phyloP scores from a whole-genome alignment of 192 early-diverging fungal species.

The Ambispora gerdemannii region DNA sequence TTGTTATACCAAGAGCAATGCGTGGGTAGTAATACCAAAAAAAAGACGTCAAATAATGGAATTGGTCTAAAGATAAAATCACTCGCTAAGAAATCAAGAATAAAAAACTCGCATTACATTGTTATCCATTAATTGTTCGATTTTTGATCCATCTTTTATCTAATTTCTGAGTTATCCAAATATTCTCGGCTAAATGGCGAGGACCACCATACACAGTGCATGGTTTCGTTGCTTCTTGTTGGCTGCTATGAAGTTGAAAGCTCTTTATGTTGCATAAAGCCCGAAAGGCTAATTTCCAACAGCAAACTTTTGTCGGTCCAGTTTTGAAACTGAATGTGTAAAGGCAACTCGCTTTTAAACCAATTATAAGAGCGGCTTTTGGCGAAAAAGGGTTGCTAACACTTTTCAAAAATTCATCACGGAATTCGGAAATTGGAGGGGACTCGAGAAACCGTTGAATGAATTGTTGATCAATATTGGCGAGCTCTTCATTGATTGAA shows the following conservation, averaged over 20 bases:
- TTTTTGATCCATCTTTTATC: neutral
- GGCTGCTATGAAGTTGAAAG: neutral
- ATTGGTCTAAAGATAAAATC: too few relatives aligned
- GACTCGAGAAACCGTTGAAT: neutral
- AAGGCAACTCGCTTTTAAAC: conserved; percentile 8
- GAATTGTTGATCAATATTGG: neutral
- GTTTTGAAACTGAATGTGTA: neutral
- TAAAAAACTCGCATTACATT: too few relatives aligned
- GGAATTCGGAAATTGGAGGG: neutral
- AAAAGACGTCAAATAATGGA: too few relatives aligned
- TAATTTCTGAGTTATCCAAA: neutral
- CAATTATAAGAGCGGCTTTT: neutral
- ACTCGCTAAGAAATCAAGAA: too few relatives aligned
- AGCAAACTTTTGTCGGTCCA: neutral
- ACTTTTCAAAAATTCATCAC: neutral
- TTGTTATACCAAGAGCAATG: too few relatives aligned
- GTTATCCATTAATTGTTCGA: too few relatives aligned
- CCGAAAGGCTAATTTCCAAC: conserved; percentile 21
- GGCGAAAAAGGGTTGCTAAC: neutral
- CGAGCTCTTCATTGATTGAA: neutral
- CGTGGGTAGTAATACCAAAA: too few relatives aligned
- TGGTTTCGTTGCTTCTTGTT: neutral
- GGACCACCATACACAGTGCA: neutral
- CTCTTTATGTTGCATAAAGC: conserved; percentile 15
- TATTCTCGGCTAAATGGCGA: neutral